Conservation (phyloP, 257 asterid species). For the Nicotiana knightiana region DNA sequence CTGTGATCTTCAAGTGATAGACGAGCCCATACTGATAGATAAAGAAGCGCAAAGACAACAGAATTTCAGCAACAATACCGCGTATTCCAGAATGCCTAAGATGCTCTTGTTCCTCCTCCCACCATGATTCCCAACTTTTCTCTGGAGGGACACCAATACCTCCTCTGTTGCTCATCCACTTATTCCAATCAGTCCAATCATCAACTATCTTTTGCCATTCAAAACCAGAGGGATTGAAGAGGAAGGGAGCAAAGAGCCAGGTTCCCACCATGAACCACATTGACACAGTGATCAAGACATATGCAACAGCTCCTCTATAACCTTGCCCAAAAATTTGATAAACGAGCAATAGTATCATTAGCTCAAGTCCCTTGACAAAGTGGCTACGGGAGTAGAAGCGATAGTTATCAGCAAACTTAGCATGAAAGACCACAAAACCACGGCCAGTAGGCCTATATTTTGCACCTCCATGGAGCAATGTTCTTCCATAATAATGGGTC, state of each 20-base stretch:
- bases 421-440: slow-evolving; percentile 97
- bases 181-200: slow-evolving; percentile 98
- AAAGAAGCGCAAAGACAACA: slow-evolving; percentile 73
- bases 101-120: slow-evolving; percentile 99
- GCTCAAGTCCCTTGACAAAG: slow-evolving; percentile 91
- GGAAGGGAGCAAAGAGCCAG: slow-evolving; percentile 98
- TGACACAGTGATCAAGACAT: slow-evolving; percentile 72
- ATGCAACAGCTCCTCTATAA: slow-evolving; percentile 65
- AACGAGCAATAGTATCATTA: slow-evolving; percentile 75
- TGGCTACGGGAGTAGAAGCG: slow-evolving; percentile 97
- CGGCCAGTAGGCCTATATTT: slow-evolving; percentile 94
- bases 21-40: slow-evolving; percentile 94
- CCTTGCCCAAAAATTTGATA: slow-evolving; percentile 78
- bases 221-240: slow-evolving; percentile 96
- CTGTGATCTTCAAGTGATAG: slow-evolving; percentile 75
- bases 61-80: slow-evolving; percentile 70
- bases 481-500: slow-evolving; percentile 88
- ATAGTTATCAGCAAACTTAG: slow-evolving; percentile 91
- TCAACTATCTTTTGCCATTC: slow-evolving; percentile 99
- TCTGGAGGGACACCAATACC: slow-evolving; percentile 96
- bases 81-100: slow-evolving; percentile 89
- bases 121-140: slow-evolving; percentile 99
- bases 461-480: slow-evolving; percentile 96
- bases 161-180: slow-evolving; percentile 94
- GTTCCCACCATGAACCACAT: slow-evolving; percentile 99